phyloP scores from a whole-genome alignment of 1,284 basidiomycete species.

The Cystobasidium slooffiae region DNA sequence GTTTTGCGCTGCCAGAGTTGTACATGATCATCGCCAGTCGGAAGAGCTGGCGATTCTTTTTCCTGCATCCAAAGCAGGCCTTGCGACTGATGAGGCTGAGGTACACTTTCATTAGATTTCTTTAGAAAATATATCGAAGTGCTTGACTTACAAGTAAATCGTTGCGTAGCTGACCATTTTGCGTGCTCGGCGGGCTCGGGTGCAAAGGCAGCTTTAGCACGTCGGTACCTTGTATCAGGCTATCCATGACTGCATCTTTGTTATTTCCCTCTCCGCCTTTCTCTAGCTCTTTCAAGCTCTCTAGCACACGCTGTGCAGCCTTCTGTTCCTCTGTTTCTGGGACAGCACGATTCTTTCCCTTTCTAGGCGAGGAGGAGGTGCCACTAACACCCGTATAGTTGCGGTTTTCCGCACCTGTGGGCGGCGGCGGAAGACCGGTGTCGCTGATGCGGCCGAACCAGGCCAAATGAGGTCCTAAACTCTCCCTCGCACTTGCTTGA shows the following conservation, averaged over 20 bases:
- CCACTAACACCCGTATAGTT: constrained; percentile 16
- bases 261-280: constrained; percentile 21
- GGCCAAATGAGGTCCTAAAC: constrained; percentile 26
- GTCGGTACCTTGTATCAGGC: constrained; percentile 24
- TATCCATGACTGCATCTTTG: constrained; percentile 25
- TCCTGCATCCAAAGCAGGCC: constrained; percentile 54
- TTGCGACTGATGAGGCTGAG: constrained; percentile 46
- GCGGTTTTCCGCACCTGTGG: not conserved
- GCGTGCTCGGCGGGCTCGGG: constrained; percentile 26
- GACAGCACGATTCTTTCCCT: constrained; percentile 19
- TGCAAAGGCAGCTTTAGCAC: constrained; percentile 38
- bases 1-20: constrained; percentile 78
- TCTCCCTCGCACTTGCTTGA: constrained; percentile 21
- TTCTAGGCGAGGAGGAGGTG: constrained; percentile 19
- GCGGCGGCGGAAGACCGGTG: constrained; percentile 22
- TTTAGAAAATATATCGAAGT: not conserved
- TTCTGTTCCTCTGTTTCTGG: constrained; percentile 34
- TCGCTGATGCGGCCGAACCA: constrained; percentile 21
- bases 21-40: constrained; percentile 72
- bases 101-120: not conserved
- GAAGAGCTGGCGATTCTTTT: constrained; percentile 73
- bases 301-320: constrained; percentile 28
- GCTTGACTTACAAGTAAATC: constrained; percentile 27
- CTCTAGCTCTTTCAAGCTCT: constrained; percentile 28
- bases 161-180: constrained; percentile 22